phyloP scores from a whole-genome alignment of 2,329 filamentous ascomycete genomes.

The Colletotrichum eremochloae region DNA sequence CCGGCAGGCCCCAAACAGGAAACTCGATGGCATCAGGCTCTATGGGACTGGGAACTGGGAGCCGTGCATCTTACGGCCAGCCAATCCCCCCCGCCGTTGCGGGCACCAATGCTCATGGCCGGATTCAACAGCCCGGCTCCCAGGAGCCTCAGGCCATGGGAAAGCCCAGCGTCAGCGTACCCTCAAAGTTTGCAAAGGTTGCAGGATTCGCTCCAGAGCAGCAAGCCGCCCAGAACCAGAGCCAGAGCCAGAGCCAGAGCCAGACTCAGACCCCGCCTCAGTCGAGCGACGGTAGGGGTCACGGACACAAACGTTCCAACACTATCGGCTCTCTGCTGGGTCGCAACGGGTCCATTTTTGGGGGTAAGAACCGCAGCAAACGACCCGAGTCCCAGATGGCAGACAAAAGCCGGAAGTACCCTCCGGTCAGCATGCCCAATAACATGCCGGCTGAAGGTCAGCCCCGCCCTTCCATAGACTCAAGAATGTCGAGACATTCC shows the following conservation, averaged over 20 bases:
- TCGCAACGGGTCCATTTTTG: slow-evolving; percentile 84
- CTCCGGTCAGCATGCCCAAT: slow-evolving; percentile 91
- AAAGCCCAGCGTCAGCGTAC: slow-evolving; percentile 72
- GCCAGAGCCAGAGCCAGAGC: slow-evolving; percentile 9
- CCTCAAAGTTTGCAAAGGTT: slow-evolving; percentile 69
- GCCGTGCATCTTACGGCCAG: slow-evolving; percentile 85
- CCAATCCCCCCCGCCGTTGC: slow-evolving; percentile 89
- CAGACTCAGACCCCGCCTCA: slow-evolving; percentile 35
- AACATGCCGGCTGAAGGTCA: slow-evolving; percentile 72
- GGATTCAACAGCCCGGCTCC: slow-evolving; percentile 88
- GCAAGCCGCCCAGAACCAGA: slow-evolving; percentile 41
- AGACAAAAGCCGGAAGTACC: slow-evolving; percentile 75
- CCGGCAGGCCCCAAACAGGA: slow-evolving; percentile 80
- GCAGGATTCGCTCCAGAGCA: slow-evolving; percentile 70
- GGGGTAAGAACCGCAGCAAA: slow-evolving; percentile 67
- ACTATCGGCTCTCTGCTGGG: slow-evolving; percentile 88
- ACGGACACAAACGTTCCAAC: slow-evolving; percentile 77
- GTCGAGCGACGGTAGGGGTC: slow-evolving; percentile 52
- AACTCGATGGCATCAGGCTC: slow-evolving; percentile 82
- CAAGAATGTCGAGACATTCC: slow-evolving; percentile 74
- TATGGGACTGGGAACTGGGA: slow-evolving; percentile 67
- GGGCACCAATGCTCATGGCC: slow-evolving; percentile 88
- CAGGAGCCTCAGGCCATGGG: slow-evolving; percentile 77
- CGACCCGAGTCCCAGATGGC: slow-evolving; percentile 57
- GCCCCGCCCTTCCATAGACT: slow-evolving; percentile 77